Evolutionary conservation across 225 moss, liverwort and hornwort genomes (phyloP).

Genomic region (Bryoerythrophyllum caledonicum): DNA sequence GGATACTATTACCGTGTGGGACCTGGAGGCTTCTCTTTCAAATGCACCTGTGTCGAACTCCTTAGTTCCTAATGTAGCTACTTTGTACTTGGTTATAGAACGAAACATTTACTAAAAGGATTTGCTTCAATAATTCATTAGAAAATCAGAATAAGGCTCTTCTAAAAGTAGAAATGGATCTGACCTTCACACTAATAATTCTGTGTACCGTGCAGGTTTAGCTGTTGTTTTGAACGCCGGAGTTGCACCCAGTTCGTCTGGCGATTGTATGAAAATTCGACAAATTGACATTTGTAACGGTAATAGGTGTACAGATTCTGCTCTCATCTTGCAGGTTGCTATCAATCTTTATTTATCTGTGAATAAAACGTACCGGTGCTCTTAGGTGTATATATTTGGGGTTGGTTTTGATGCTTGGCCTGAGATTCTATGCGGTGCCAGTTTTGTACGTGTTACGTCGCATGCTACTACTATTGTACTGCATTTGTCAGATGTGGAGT

Average conservation of each 20-base stretch:
- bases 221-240: slow-evolving; percentile 14
- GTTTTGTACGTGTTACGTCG: not conserved
- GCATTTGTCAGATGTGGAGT: slow-evolving; percentile 1
- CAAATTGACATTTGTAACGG: slow-evolving; percentile 45
- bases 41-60: too few species aligned
- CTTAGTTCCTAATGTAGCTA: too few species aligned
- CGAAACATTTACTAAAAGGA: too few species aligned
- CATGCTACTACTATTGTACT: not conserved
- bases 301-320: slow-evolving; percentile 47
- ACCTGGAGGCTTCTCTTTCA: too few species aligned
- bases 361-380: slow-evolving; percentile 37
- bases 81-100: too few species aligned
- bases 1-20: too few species aligned
- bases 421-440: not conserved
- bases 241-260: slow-evolving; percentile 22
- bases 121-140: too few species aligned
- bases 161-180: too few species aligned
- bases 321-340: slow-evolving; percentile 22
- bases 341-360: slow-evolving; percentile 41
- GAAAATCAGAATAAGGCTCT: too few species aligned
- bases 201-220: slow-evolving; percentile 37
- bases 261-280: slow-evolving; percentile 34
- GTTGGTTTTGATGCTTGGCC: slow-evolving; percentile 11
- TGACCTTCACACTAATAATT: not conserved
- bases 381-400: slow-evolving; percentile 16